A percentile compares a stretch with the other conserved stretches of the same genome.
phyloP scores from a whole-genome alignment of 371 early-diverging fungal species.

The Saksenaea vasiformis region DNA sequence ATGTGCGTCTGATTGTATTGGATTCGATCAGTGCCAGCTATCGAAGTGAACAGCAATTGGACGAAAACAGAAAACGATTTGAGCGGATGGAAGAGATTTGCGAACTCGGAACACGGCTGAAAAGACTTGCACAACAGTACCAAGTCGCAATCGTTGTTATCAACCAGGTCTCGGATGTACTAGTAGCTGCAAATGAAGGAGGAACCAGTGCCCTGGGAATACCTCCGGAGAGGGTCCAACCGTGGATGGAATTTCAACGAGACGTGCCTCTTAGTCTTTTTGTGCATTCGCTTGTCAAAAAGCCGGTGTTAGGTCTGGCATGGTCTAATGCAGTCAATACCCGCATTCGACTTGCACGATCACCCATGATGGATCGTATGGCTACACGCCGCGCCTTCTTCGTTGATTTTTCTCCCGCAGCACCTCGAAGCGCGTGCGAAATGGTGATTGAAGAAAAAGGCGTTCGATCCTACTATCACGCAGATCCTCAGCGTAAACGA shows the following conservation, averaged over 20 bases:
- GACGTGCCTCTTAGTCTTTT: constrained; percentile 33
- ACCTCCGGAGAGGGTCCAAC: constrained; percentile 16
- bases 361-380: constrained; percentile 28
- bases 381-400: constrained; percentile 38
- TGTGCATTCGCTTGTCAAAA: constrained; percentile 50
- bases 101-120: constrained; percentile 62
- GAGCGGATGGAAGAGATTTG: constrained; percentile 58
- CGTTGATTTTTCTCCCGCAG: constrained; percentile 43
- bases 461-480: not conserved
- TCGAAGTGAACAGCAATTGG: constrained; percentile 48
- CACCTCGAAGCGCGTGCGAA: constrained; percentile 36
- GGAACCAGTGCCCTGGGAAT: not conserved
- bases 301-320: constrained; percentile 73
- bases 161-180: constrained; percentile 47
- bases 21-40: constrained; percentile 87
- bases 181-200: not conserved
- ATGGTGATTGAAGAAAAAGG: constrained; percentile 32
- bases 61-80: constrained; percentile 18
- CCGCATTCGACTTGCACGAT: constrained; percentile 61
- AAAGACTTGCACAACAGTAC: constrained; percentile 59
- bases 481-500: not conserved
- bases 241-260: constrained; percentile 38
- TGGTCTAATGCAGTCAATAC: constrained; percentile 81
- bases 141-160: constrained; percentile 62
- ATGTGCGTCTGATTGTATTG: constrained; percentile 72